Evolutionary conservation across 2,329 filamentous ascomycete genomes (phyloP).

Genomic region (Sclerotinia trifoliorum): DNA sequence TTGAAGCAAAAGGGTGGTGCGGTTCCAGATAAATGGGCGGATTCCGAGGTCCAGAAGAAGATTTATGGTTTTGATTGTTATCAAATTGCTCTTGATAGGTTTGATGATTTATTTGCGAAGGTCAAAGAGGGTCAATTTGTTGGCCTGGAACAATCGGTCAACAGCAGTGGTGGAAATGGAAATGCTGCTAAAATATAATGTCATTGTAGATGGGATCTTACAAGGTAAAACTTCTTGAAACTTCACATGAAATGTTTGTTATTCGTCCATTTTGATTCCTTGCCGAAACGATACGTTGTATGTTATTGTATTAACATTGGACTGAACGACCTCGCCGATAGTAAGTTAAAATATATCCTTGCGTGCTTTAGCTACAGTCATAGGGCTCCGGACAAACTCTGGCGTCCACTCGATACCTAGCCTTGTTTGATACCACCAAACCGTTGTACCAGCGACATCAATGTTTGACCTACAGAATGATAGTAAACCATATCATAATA

Average conservation of each 20-base stretch:
- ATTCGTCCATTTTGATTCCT: neutral
- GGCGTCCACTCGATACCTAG: too few relatives aligned
- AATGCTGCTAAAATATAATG: conserved; percentile 7
- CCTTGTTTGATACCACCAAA: too few relatives aligned
- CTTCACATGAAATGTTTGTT: neutral
- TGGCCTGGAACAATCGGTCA: neutral
- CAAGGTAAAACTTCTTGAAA: neutral
- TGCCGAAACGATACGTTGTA: too few relatives aligned
- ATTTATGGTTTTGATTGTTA: conserved; percentile 48
- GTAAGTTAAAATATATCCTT: too few relatives aligned
- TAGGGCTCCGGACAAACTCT: too few relatives aligned
- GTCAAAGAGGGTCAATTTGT: conserved; percentile 1
- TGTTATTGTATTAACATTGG: neutral
- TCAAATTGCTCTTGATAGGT: conserved; percentile 21
- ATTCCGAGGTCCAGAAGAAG: conserved; percentile 65
- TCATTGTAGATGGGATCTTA: neutral
- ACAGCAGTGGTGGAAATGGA: neutral
- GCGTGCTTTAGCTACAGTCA: too few relatives aligned
- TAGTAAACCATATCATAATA: neutral
- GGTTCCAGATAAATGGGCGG: conserved; percentile 68
- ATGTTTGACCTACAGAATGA: too few relatives aligned
- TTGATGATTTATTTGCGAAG: conserved; percentile 23
- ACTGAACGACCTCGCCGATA: neutral
- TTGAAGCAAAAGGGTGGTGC: conserved; percentile 46
- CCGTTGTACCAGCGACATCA: neutral